phyloP scores from a whole-genome alignment of 2,329 filamentous ascomycete genomes.

The Xenosphaeropsis pyriputrescens region DNA sequence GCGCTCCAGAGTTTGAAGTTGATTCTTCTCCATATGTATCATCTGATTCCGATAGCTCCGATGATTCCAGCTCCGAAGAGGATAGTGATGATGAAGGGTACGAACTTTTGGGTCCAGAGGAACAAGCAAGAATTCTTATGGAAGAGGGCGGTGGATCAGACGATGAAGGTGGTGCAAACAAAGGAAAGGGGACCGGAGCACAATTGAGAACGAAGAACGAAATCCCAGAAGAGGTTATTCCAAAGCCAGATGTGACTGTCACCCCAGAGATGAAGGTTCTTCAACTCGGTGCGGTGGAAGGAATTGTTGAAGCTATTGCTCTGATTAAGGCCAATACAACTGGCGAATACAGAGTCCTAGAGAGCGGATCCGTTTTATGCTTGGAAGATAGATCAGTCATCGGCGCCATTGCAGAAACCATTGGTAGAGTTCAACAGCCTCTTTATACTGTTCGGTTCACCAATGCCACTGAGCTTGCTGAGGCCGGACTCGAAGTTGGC shows the following conservation, averaged over 20 bases:
- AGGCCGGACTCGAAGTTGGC: slow-evolving; percentile 52
- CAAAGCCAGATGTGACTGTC: slow-evolving; percentile 67
- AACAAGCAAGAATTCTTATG: slow-evolving; percentile 77
- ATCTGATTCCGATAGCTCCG: slow-evolving; percentile 33
- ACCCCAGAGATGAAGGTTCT: slow-evolving; percentile 64
- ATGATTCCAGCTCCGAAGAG: slow-evolving; percentile 38
- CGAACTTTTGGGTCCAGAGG: slow-evolving; percentile 63
- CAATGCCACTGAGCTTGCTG: slow-evolving; percentile 50
- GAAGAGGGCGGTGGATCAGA: slow-evolving; percentile 66
- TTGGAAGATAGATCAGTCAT: slow-evolving; percentile 60
- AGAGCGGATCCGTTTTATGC: slow-evolving; percentile 73
- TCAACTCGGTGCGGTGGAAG: slow-evolving; percentile 60
- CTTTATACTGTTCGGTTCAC: slow-evolving; percentile 73
- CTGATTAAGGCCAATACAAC: slow-evolving; percentile 67
- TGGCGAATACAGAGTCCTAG: slow-evolving; percentile 74
- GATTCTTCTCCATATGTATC: slow-evolving; percentile 67
- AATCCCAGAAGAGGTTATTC: slow-evolving; percentile 41
- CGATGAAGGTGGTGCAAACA: slow-evolving; percentile 46
- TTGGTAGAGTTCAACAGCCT: slow-evolving; percentile 76
- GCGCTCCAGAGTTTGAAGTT: slow-evolving; percentile 68
- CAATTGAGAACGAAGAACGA: slow-evolving; percentile 77
- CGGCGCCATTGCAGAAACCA: slow-evolving; percentile 69
- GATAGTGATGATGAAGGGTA: slow-evolving; percentile 47
- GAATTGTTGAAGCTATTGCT: slow-evolving; percentile 63
- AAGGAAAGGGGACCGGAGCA: slow-evolving; percentile 22